A percentile compares a stretch with the other conserved stretches of the same genome.
These are phyloP conservation scores for Novakomyces olei DNA, from an alignment of 805 yeast species.

Conservation along the genomic window DNA sequence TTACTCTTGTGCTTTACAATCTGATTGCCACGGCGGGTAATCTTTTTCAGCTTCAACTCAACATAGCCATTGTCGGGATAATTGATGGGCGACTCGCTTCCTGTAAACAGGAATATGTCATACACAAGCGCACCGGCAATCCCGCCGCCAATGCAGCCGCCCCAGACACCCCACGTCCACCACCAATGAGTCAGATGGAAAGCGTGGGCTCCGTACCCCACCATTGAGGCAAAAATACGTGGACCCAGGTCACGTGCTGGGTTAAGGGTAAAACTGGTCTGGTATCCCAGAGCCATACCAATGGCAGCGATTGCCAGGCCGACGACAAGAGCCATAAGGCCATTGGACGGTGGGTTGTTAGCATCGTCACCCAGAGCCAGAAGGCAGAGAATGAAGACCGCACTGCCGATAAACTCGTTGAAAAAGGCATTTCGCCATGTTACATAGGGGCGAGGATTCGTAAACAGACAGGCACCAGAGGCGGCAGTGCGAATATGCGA, in stretches of 20 bases:
- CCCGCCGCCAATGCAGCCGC: conserved; percentile 30
- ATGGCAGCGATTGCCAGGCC: conserved; percentile 24
- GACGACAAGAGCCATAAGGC: conserved; percentile 26
- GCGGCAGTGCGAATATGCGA: conserved; percentile 13
- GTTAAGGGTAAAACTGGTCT: conserved; percentile 35
- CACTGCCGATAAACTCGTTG: conserved; percentile 26
- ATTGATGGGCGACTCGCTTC: background rate
- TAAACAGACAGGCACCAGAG: conserved; percentile 25
- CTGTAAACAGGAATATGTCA: conserved; percentile 21
- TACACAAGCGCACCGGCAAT: conserved; percentile 28
- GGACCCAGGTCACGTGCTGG: conserved; percentile 36
- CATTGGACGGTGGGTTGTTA: conserved; percentile 25
- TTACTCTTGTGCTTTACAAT: no score
- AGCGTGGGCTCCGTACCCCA: conserved; percentile 24
- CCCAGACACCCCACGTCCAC: conserved; percentile 26
- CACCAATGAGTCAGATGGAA: conserved; percentile 3
- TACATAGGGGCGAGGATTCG: conserved; percentile 23
- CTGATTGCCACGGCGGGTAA: no score
- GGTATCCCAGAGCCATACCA: conserved; percentile 28
- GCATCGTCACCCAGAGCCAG: conserved; percentile 29
- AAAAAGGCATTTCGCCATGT: conserved; percentile 24
- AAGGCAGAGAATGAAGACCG: conserved; percentile 24
- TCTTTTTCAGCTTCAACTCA: background rate
- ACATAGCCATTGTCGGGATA: background rate
- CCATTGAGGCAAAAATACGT: conserved; percentile 25